Conservation (phyloP, 495 filamentous ascomycete genomes). For the Usnea hakonensis region DNA sequence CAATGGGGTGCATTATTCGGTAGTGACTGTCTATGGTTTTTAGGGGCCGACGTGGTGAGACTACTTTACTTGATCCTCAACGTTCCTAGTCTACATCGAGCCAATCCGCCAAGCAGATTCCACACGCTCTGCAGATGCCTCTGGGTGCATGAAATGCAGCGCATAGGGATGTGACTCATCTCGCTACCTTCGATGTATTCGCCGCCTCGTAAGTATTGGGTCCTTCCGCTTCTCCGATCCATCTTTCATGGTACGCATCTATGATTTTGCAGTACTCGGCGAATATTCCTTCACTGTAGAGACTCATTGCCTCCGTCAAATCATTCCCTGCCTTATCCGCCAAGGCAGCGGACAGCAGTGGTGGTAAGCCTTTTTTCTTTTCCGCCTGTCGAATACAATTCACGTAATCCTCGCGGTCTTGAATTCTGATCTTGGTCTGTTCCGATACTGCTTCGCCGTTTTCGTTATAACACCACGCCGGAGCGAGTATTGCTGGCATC, state of each 20-base stretch:
- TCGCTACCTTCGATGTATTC: no score
- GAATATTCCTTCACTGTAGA: background rate
- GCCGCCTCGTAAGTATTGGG: no score
- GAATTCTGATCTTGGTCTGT: background rate
- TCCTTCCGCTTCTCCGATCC: background rate
- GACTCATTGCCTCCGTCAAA: background rate
- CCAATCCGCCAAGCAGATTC: no score
- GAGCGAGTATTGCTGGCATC: background rate
- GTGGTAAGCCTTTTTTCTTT: background rate
- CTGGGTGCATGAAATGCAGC: no score
- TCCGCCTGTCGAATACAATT: background rate
- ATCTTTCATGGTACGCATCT: background rate
- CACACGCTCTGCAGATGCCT: no score
- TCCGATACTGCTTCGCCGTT: background rate
- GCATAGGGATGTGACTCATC: no score
- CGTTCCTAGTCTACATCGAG: no score
- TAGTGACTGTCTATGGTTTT: no score
- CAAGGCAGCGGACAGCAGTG: background rate
- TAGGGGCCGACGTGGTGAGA: no score
- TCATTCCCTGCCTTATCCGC: background rate
- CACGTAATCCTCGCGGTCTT: background rate
- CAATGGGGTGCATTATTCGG: no score
- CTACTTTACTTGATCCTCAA: no score
- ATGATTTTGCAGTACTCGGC: background rate
- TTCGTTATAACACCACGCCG: background rate